phyloP scores from a whole-genome alignment of 2,329 filamentous ascomycete species.

The Fusarium pseudoanthophilum region DNA sequence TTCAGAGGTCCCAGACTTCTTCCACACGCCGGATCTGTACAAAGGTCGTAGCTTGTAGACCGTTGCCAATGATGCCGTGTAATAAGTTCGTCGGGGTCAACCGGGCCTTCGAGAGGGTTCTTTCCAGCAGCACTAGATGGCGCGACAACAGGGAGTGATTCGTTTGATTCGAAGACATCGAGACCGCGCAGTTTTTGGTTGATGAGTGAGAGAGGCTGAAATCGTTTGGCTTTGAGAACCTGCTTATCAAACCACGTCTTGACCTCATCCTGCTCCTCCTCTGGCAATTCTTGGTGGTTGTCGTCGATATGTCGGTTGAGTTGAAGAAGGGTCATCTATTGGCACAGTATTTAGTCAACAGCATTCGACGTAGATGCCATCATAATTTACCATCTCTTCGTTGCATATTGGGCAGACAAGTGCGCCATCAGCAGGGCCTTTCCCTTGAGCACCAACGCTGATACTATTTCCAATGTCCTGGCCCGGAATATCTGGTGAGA shows the following conservation, averaged over 20 bases:
- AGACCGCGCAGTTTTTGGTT: conserved; percentile 94
- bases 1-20: conserved; percentile 81
- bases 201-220: conserved; percentile 88
- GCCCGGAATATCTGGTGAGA: conserved; percentile 70
- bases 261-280: conserved; percentile 90
- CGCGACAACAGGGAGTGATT: conserved; percentile 59
- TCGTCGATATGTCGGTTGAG: conserved; percentile 90
- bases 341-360: not conserved
- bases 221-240: conserved; percentile 90
- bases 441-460: conserved; percentile 68
- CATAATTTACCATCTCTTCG: conserved; percentile 85
- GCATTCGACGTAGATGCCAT: too few species aligned
- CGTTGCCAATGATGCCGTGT: conserved; percentile 91
- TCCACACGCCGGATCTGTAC: conserved; percentile 87
- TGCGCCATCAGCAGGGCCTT: conserved; percentile 63
- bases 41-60: conserved; percentile 77
- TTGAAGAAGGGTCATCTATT: conserved; percentile 87
- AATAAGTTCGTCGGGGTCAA: conserved; percentile 91
- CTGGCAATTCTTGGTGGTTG: conserved; percentile 87
- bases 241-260: conserved; percentile 98
- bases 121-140: conserved; percentile 51
- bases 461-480: conserved; percentile 87
- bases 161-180: conserved; percentile 94
- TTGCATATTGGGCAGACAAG: conserved; percentile 97
- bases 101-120: conserved; percentile 54